These are phyloP conservation scores for Aspergillus aculeatinus DNA, from an alignment of 2,329 filamentous ascomycete genomes.

Conservation along the genomic window DNA sequence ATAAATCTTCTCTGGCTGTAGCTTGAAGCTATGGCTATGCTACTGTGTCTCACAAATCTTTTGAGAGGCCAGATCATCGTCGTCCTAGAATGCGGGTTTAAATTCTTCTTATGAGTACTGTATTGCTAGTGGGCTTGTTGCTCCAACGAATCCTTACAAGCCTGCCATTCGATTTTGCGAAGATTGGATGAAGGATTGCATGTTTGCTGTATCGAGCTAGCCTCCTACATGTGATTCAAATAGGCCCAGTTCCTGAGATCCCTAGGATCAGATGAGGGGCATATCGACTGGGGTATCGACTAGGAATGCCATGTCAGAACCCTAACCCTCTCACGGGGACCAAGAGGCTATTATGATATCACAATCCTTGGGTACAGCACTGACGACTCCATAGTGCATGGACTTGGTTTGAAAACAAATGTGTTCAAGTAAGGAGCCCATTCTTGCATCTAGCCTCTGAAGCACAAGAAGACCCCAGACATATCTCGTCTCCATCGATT, in stretches of 20 bases:
- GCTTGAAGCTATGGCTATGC: not conserved
- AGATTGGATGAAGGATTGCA: too few relatives aligned
- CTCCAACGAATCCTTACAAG: too few relatives aligned
- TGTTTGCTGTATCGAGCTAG: too few relatives aligned
- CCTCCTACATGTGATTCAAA: too few relatives aligned
- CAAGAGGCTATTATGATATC: not conserved
- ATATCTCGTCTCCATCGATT: not conserved
- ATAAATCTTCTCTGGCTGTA: too few relatives aligned
- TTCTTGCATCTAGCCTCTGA: not conserved
- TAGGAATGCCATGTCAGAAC: conserved; percentile 15
- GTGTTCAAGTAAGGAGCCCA: not conserved
- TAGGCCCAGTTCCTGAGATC: not conserved
- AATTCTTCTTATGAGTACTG: too few relatives aligned
- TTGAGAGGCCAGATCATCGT: too few relatives aligned
- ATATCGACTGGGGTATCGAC: not conserved
- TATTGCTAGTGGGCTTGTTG: too few relatives aligned
- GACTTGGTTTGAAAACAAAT: not conserved
- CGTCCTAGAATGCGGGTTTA: too few relatives aligned
- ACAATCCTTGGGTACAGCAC: not conserved
- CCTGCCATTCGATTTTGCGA: too few relatives aligned
- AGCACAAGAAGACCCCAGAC: not conserved
- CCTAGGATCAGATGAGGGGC: not conserved
- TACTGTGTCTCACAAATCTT: not conserved
- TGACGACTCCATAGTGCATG: not conserved
- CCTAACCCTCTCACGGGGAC: conserved; percentile 1